Evolutionary conservation across 1,284 basidiomycete genomes (phyloP).

Genomic region (Puccinia hordei): DNA sequence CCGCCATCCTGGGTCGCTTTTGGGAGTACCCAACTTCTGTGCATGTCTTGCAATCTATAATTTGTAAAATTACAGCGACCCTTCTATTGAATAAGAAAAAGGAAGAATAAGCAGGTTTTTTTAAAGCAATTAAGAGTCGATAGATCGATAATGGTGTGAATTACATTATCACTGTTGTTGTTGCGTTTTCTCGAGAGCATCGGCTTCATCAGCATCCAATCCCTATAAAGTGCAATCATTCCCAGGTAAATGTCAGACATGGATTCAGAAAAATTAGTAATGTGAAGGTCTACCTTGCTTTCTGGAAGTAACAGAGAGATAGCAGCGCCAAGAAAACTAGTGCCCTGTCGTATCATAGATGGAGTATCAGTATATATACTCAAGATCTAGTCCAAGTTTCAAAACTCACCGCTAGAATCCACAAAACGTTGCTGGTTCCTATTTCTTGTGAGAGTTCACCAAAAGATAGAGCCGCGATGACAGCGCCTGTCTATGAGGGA

Average conservation of each 20-base stretch:
- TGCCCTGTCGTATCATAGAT: neutral
- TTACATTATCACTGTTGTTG: no score
- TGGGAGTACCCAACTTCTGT: no score
- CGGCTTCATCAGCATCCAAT: neutral
- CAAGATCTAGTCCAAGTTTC: no score
- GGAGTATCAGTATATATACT: neutral
- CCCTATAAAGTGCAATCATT: neutral
- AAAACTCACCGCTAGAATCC: slow-evolving; percentile 18
- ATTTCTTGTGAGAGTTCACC: slow-evolving; percentile 6
- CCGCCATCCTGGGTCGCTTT: no score
- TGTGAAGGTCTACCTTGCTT: slow-evolving; percentile 10
- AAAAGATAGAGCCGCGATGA: slow-evolving; percentile 23
- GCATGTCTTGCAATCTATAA: no score
- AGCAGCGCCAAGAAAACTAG: slow-evolving; percentile 9
- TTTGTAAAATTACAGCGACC: no score
- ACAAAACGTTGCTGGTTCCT: neutral
- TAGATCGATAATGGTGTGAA: no score
- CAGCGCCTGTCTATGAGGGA: neutral
- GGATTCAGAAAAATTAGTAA: neutral
- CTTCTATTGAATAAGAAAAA: no score
- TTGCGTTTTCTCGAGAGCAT: neutral
- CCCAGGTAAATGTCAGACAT: neutral
- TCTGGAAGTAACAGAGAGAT: slow-evolving; percentile 17
- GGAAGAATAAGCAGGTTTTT: no score
- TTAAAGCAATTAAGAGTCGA: no score